Base-by-base conservation (phyloP, 495 filamentous ascomycete species). In the Neurospora terricola region DNA sequence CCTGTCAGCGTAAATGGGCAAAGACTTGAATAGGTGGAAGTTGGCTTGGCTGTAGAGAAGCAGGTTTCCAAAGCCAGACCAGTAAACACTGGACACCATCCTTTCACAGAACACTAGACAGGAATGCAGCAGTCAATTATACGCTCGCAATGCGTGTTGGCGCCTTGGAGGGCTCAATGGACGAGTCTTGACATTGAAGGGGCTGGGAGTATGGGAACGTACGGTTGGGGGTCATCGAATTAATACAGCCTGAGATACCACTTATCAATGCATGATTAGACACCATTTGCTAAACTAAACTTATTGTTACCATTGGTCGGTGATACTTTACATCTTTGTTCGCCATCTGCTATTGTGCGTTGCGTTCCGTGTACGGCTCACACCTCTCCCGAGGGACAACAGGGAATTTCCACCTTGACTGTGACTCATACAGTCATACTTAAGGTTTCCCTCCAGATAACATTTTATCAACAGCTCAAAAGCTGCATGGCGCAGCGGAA, bases 401-500 rank as follows among this genome's bases (percentile, higher is more conserved):
- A 9, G 6, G 27, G 27, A 34, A 34, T 66, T 62, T 34, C 27
- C 54, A 66, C 54, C 54, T 14, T 30, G 23, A 14, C 23, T 62
- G 23, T 62, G 54, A 66, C 54, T 66, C 54, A 66, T 18, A 18
- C 27, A 66, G 54, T 4, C 23, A 36, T 66, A 59, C 27, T 66
- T 66, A 66, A 18, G 6, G 6, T 8, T 16, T 30, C 5, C 16
- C 4, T 16, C 3, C 12, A 16, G 27, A 66, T 2, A 8, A 16
- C 3, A 4, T 18, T 18, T 66, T 6, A 34, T 18, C 14, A 66
- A 18, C 54, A 66, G 12, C 12, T 34, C 6, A 66, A 66, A 23
- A 84, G 82, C 82, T 84, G 81, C 82, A 80, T 85, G 84, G 84
- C 84, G 84, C 84, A 85, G 84, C 81, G 84, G 84, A 85, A 85